Evolutionary conservation across 192 early-diverging fungal species (phyloP).

Genomic region (Pecoramyces ruminantium): DNA sequence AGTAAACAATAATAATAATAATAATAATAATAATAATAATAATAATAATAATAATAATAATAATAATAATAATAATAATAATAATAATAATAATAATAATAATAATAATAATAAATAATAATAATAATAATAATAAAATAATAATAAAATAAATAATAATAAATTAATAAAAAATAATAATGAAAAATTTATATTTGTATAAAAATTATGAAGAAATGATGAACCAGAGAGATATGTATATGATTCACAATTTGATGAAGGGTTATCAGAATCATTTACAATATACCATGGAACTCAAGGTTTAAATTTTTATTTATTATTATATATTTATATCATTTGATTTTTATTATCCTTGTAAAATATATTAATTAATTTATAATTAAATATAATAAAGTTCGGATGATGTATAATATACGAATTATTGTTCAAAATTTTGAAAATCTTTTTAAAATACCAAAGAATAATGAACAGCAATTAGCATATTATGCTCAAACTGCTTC

Average conservation of each 20-base stretch:
- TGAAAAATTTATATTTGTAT: not conserved
- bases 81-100: slow-evolving; percentile 24
- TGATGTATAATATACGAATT: slow-evolving; percentile 51
- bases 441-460: slow-evolving; percentile 16
- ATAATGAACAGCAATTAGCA: slow-evolving; percentile 30
- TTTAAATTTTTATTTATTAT: not conserved
- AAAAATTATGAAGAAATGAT: not conserved
- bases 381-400: slow-evolving; percentile 24
- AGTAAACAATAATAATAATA: slow-evolving; percentile 17
- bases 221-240: not conserved
- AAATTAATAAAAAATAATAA: not conserved
- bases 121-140: slow-evolving; percentile 1
- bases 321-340: too few relatives aligned
- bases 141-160: slow-evolving; percentile 26
- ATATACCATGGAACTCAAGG: slow-evolving; percentile 50
- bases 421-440: slow-evolving; percentile 26
- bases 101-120: slow-evolving; percentile 7
- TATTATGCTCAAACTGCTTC: slow-evolving; percentile 48
- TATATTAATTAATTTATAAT: too few relatives aligned
- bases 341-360: too few relatives aligned
- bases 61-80: slow-evolving; percentile 13
- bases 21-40: slow-evolving; percentile 19
- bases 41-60: slow-evolving; percentile 25
- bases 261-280: slow-evolving; percentile 55
- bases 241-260: not conserved